These are phyloP conservation scores for Penicillium salamii DNA, from an alignment of 495 filamentous ascomycete genomes.

Conservation along the genomic window DNA sequence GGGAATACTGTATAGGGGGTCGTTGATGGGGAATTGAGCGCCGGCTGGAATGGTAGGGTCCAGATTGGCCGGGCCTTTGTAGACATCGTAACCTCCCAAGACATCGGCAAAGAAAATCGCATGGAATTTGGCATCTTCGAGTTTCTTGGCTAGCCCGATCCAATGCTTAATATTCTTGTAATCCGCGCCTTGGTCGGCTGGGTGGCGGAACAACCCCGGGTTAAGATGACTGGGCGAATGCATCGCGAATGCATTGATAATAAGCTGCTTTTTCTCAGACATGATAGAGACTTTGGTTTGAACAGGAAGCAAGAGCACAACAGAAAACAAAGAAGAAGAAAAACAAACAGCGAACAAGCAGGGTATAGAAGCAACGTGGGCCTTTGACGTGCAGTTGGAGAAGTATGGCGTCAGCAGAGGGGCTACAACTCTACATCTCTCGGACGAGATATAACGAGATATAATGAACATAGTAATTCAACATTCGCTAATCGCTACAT, in stretches of 20 bases:
- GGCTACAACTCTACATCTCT: neutral
- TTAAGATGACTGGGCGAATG: slow-evolving; percentile 48
- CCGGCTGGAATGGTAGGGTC: slow-evolving; percentile 57
- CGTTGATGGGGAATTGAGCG: slow-evolving; percentile 66
- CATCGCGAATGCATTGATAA: slow-evolving; percentile 58
- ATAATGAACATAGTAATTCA: no score
- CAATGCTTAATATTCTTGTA: slow-evolving; percentile 50
- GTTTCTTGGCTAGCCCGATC: slow-evolving; percentile 44
- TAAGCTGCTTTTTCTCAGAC: slow-evolving; percentile 45
- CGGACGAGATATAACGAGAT: neutral
- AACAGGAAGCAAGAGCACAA: neutral
- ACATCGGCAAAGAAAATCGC: slow-evolving; percentile 57
- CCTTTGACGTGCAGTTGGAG: slow-evolving; percentile 27
- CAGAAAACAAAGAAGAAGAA: neutral
- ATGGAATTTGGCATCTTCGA: slow-evolving; percentile 50
- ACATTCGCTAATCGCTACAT: no score
- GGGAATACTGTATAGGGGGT: slow-evolving; percentile 42
- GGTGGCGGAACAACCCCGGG: slow-evolving; percentile 49
- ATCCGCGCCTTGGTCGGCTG: slow-evolving; percentile 42
- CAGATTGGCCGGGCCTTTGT: slow-evolving; percentile 54
- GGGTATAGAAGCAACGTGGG: slow-evolving; percentile 8
- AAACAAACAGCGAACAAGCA: neutral
- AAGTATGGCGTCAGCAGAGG: slow-evolving; percentile 27
- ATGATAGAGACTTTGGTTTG: slow-evolving; percentile 7
- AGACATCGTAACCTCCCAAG: slow-evolving; percentile 62